Conservation (phyloP, 805 yeast genomes). For the Barnettozyma pratensis region DNA sequence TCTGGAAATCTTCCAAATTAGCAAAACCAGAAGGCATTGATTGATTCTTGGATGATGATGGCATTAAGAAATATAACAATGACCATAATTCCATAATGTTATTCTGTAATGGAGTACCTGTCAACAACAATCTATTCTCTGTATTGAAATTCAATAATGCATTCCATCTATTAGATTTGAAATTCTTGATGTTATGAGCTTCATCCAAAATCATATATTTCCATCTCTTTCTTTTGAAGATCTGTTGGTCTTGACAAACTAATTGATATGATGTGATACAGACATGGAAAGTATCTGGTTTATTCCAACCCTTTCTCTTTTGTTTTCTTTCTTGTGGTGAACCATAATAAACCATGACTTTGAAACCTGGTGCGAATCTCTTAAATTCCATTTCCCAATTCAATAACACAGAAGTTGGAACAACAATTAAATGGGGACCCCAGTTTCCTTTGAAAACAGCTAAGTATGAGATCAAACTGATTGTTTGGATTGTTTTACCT, state of each 20-base stretch:
- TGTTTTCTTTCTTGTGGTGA: slow-evolving; percentile 95
- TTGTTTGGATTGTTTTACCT: slow-evolving; percentile 96
- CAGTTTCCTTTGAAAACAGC: slow-evolving; percentile 93
- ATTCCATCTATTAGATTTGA: slow-evolving; percentile 96
- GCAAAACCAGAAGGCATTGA: slow-evolving; percentile 92
- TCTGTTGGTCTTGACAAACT: slow-evolving; percentile 95
- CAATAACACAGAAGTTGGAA: slow-evolving; percentile 94
- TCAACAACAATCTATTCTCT: slow-evolving; percentile 75
- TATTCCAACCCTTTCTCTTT: slow-evolving; percentile 96
- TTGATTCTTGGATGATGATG: slow-evolving; percentile 66
- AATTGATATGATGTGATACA: slow-evolving; percentile 96
- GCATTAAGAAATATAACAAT: slow-evolving; percentile 90
- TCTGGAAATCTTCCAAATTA: slow-evolving; percentile 90
- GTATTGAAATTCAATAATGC: slow-evolving; percentile 92
- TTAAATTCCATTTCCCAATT: slow-evolving; percentile 99
- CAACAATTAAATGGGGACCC: slow-evolving; percentile 98
- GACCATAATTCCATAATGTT: slow-evolving; percentile 97
- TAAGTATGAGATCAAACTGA: slow-evolving; percentile 74
- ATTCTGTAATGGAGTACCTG: slow-evolving; percentile 97
- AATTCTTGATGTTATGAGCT: slow-evolving; percentile 96
- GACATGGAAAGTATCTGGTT: slow-evolving; percentile 91
- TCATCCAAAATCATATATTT: slow-evolving; percentile 95
- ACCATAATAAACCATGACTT: slow-evolving; percentile 92
- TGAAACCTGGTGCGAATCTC: slow-evolving; percentile 96
- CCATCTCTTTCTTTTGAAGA: slow-evolving; percentile 91